A percentile compares a stretch with the other conserved stretches of the same genome.
Evolutionary conservation across 2,329 filamentous ascomycete species (phyloP).

Genomic region (Microcyclospora tardicrescens): DNA sequence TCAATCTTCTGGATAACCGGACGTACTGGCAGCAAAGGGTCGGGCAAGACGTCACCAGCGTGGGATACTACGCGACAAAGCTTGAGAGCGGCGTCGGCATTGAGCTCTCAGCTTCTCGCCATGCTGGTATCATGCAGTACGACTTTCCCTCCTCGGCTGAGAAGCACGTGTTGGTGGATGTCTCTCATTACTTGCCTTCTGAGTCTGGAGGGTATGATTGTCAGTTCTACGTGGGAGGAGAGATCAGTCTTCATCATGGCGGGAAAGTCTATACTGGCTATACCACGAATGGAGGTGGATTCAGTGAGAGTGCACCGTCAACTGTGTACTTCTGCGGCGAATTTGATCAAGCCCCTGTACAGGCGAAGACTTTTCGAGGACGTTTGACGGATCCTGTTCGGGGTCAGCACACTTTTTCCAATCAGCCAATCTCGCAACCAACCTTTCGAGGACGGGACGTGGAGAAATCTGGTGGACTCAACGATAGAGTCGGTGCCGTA

Average conservation of each 20-base stretch:
- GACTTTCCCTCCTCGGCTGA: constrained; percentile 39
- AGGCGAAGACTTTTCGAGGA: constrained; percentile 23
- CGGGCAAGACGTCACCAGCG: constrained; percentile 31
- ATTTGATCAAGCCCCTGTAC: constrained; percentile 35
- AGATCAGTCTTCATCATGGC: constrained; percentile 38
- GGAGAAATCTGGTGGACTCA: constrained; percentile 20
- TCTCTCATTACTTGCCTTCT: constrained; percentile 48
- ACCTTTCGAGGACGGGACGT: constrained; percentile 26
- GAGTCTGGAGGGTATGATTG: constrained; percentile 34
- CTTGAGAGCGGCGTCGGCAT: constrained; percentile 44
- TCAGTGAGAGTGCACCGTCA: constrained; percentile 48
- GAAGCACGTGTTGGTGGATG: constrained; percentile 45
- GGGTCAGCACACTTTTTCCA: constrained; percentile 12
- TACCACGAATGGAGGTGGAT: constrained; percentile 50
- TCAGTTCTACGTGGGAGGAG: constrained; percentile 48
- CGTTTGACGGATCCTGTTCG: constrained; percentile 14
- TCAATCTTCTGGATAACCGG: constrained; percentile 28
- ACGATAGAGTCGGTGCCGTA: constrained; percentile 38
- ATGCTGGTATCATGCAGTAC: constrained; percentile 49
- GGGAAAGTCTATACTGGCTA: constrained; percentile 42
- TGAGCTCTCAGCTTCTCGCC: constrained; percentile 44
- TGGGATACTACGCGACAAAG: constrained; percentile 49
- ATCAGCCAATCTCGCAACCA: constrained; percentile 20
- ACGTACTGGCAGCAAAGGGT: constrained; percentile 27
- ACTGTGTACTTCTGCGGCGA: constrained; percentile 50